Evolutionary conservation across 352 stramenopile genomes (phyloP).

Genomic region (Pythium volutum): DNA sequence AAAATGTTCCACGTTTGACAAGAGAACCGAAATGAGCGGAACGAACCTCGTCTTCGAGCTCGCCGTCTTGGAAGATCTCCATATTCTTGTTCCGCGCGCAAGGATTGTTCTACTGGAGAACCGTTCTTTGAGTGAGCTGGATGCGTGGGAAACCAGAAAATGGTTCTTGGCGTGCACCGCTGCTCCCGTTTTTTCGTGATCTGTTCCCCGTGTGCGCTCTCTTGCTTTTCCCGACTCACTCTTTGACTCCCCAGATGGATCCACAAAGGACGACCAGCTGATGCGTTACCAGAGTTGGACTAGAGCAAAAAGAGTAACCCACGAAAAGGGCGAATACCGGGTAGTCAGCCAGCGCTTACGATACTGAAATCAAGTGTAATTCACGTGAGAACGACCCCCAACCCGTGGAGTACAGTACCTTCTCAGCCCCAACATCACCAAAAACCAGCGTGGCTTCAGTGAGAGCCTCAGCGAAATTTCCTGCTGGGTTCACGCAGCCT

Average conservation of each 20-base stretch:
- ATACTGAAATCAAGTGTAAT: constrained; percentile 3
- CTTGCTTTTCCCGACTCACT: too few species aligned
- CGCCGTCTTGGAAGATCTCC: constrained; percentile 81
- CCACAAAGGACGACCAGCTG: not conserved
- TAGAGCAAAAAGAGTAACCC: not conserved
- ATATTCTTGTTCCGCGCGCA: constrained; percentile 27
- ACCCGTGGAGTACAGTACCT: too few species aligned
- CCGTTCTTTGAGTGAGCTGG: not conserved
- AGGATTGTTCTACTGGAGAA: not conserved
- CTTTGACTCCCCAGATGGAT: not conserved
- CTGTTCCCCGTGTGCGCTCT: not conserved
- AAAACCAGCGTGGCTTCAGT: not conserved
- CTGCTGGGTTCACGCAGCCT: too few species aligned
- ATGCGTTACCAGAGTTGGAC: too few species aligned
- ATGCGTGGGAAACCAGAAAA: not conserved
- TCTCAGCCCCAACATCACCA: too few species aligned
- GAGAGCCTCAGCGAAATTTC: too few species aligned
- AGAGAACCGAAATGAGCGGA: not conserved
- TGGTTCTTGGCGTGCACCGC: not conserved
- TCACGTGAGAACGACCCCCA: too few species aligned
- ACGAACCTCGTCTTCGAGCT: constrained; percentile 72
- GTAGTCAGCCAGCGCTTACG: too few species aligned
- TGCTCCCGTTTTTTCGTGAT: not conserved
- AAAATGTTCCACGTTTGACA: not conserved
- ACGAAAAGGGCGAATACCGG: not conserved